Evolutionary conservation across 75 land plant genomes (phyloP).

Genomic region (Larix kaempferi): DNA sequence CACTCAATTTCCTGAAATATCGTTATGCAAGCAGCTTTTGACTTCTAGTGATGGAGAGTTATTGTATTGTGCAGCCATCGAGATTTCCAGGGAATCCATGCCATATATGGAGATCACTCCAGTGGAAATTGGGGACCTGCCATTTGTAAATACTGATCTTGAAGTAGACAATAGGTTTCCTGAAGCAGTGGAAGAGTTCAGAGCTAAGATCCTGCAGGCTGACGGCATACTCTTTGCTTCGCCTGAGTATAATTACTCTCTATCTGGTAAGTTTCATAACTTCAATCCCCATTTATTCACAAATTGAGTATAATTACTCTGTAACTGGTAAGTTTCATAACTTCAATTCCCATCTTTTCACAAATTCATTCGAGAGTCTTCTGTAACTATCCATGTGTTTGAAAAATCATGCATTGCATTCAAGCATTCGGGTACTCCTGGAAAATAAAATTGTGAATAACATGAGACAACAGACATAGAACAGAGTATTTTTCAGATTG

Average conservation of each 20-base stretch:
- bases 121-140: constrained; percentile 17
- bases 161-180: constrained; percentile 21
- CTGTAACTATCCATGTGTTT: neutral
- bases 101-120: constrained; percentile 18
- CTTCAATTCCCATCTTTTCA: neutral
- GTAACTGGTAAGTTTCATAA: constrained; percentile 17
- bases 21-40: neutral
- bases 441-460: no score
- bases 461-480: no score
- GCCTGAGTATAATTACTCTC: constrained; percentile 44
- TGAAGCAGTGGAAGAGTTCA: constrained; percentile 24
- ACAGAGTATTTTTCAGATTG: no score
- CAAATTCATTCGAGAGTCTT: neutral
- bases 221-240: constrained; percentile 34
- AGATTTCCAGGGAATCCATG: constrained; percentile 16
- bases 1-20: neutral
- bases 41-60: neutral
- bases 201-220: constrained; percentile 20
- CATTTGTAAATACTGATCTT: constrained; percentile 31
- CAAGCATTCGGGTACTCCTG: no score
- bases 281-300: neutral
- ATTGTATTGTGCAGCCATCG: constrained; percentile 11
- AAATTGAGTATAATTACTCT: constrained; percentile 46
- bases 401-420: no score
- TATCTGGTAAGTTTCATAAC: constrained; percentile 16